Conservation (phyloP, 2,329 filamentous ascomycete genomes). For the Periconia sp. region DNA sequence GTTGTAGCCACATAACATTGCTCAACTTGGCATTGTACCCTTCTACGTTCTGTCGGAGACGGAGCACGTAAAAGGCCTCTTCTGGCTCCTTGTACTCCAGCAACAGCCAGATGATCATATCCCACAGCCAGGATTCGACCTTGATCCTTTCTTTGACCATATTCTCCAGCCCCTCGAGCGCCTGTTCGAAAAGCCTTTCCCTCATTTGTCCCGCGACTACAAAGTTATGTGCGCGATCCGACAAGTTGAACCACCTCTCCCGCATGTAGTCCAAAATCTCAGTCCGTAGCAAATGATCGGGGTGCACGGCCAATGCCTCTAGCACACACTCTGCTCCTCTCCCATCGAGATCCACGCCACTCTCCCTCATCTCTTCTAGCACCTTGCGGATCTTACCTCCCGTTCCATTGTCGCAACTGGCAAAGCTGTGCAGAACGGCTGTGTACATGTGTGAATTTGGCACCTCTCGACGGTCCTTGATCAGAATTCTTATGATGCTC, state of each 20-base stretch:
- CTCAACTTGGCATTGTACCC: slow-evolving; percentile 44
- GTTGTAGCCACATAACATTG: slow-evolving; percentile 65
- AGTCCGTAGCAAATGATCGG: slow-evolving; percentile 76
- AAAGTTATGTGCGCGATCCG: slow-evolving; percentile 63
- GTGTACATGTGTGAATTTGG: slow-evolving; percentile 69
- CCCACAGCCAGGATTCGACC: slow-evolving; percentile 73
- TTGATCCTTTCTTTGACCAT: slow-evolving; percentile 60
- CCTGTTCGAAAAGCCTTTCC: slow-evolving; percentile 81
- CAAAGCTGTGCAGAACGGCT: slow-evolving; percentile 72
- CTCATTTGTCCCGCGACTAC: slow-evolving; percentile 74
- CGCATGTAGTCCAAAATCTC: slow-evolving; percentile 74
- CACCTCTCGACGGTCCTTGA: slow-evolving; percentile 57
- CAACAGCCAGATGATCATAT: slow-evolving; percentile 74
- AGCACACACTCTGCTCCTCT: slow-evolving; percentile 72
- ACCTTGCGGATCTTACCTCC: slow-evolving; percentile 63
- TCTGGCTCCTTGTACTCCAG: slow-evolving; percentile 73
- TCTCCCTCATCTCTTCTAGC: slow-evolving; percentile 70
- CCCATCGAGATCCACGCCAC: slow-evolving; percentile 64
- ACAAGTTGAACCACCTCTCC: slow-evolving; percentile 68
- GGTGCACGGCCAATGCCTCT: slow-evolving; percentile 76
- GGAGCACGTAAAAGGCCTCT: slow-evolving; percentile 70
- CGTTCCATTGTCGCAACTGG: slow-evolving; percentile 64
- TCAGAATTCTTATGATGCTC: slow-evolving; percentile 59
- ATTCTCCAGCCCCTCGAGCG: slow-evolving; percentile 67
- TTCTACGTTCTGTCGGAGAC: slow-evolving; percentile 52